Evolutionary conservation across 352 stramenopile species (phyloP).

Genomic region (Thalassiosira exigua): DNA sequence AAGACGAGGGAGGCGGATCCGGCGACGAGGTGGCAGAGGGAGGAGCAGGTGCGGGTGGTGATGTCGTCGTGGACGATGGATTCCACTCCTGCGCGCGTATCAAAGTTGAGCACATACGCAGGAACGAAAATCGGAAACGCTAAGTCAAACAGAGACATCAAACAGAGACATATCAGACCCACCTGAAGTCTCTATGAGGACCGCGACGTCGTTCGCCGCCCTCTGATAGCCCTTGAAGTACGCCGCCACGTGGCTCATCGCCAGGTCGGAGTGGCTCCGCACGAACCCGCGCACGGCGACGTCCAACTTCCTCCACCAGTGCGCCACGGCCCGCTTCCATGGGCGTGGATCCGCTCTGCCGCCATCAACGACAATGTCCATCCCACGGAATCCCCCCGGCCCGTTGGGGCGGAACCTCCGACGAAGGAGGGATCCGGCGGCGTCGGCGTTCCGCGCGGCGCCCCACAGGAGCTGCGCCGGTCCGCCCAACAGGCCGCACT

Average conservation of each 20-base stretch:
- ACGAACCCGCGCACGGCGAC: conserved; percentile 69
- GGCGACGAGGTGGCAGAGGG: conserved; percentile 61
- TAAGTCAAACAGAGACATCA: background rate
- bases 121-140: background rate
- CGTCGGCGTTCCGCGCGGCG: conserved; percentile 74
- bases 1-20: conserved; percentile 73
- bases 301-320: conserved; percentile 41
- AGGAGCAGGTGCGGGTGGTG: conserved; percentile 76
- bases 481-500: conserved; percentile 79
- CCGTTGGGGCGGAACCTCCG: conserved; percentile 32
- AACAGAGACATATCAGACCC: too few relatives aligned
- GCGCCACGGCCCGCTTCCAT: conserved; percentile 33
- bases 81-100: conserved; percentile 64
- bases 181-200: conserved; percentile 78
- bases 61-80: conserved; percentile 84
- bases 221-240: conserved; percentile 81
- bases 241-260: conserved; percentile 78
- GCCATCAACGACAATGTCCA: conserved; percentile 37
- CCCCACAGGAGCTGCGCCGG: conserved; percentile 82
- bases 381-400: conserved; percentile 47
- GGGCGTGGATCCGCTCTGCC: conserved; percentile 6
- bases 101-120: background rate
- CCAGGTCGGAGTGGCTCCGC: conserved; percentile 75
- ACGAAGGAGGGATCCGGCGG: conserved; percentile 39
- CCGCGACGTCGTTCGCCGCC: conserved; percentile 76